Base-by-base conservation (phyloP, 1,284 basidiomycete species). In the Melampsora larici-populina region DNA sequence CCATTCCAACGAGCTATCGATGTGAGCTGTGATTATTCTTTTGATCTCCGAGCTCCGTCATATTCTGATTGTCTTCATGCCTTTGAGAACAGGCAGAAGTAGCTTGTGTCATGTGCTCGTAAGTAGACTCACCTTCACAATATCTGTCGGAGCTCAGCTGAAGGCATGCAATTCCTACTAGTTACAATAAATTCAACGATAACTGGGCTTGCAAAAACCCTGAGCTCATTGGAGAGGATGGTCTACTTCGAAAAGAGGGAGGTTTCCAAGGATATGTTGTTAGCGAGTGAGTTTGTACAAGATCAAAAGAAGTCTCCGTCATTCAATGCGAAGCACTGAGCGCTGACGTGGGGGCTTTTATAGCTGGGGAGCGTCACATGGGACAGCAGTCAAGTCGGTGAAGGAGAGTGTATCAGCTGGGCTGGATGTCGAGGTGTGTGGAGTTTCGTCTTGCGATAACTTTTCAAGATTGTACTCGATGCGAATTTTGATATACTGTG, bases 211-310 rank as follows among this genome's bases (percentile, higher is more conserved):
- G 81, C 48, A 80, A 82, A 76, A 82, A 83, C 74, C 79, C 79
- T n/a, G 79, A 81, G 62, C 40, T 81, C 49, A 79, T 83, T 69
- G 51, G 68, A 26, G 49, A 29, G 3, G 82, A 83, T 79, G 79
- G 80, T 67, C 79, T 81, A 48, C 80, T 83, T 68, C 83, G 83
- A 79, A 81, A 79, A 24, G 82, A 83, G 79, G 78, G 83, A 26
- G 63, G 79, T 21, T 83, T 83, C 79, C 79, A 81, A 9, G 83
- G 83, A 17, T 81, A 80, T 73, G 81, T 83, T 55, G 80, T 82
- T 46, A 80, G 79, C 58, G 82, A 82, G 66, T 82, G 80, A 80
- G 75, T 58, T 24, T n/a, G 6, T 40, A 7, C 6, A 40, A 15
- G n/a, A 7, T n/a, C 2, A 21, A 4, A 58, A 70, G 40, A 36